Evolutionary conservation across 2,329 filamentous ascomycete species (phyloP).

Genomic region (Aspergillus sergii): DNA sequence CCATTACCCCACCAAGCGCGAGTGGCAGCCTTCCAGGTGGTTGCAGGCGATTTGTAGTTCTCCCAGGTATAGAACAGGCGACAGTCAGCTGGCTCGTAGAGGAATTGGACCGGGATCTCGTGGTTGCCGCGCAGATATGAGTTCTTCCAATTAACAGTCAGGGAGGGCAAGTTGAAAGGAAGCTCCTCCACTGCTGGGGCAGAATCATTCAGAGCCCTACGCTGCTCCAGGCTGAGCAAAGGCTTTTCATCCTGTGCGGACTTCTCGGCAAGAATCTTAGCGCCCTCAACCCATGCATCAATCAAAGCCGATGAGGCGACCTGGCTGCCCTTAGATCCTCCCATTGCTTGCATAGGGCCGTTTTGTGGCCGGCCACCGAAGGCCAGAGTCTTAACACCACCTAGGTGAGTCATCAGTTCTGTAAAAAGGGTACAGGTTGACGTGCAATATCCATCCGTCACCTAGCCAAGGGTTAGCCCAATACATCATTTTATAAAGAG

Average conservation of each 20-base stretch:
- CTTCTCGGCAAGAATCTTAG: neutral
- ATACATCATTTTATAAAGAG: neutral
- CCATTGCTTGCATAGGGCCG: neutral
- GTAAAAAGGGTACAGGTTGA: neutral
- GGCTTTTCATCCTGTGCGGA: neutral
- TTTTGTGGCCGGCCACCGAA: neutral
- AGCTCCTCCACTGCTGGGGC: neutral
- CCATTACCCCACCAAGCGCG: neutral
- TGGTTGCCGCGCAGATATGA: neutral
- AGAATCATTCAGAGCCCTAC: neutral
- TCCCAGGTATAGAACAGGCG: neutral
- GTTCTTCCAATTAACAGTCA: neutral
- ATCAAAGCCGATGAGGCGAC: neutral
- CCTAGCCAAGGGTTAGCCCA: neutral
- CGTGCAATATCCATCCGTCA: neutral
- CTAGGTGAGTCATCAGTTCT: neutral
- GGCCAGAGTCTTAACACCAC: neutral
- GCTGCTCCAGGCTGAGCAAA: neutral
- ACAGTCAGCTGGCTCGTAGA: neutral
- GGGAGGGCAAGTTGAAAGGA: neutral
- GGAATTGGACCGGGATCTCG: neutral
- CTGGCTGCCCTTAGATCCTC: neutral
- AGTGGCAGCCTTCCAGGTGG: neutral
- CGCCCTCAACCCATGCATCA: neutral
- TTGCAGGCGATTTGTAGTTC: neutral